Conservation (phyloP, 805 yeast species). For the Candida quercuum region DNA sequence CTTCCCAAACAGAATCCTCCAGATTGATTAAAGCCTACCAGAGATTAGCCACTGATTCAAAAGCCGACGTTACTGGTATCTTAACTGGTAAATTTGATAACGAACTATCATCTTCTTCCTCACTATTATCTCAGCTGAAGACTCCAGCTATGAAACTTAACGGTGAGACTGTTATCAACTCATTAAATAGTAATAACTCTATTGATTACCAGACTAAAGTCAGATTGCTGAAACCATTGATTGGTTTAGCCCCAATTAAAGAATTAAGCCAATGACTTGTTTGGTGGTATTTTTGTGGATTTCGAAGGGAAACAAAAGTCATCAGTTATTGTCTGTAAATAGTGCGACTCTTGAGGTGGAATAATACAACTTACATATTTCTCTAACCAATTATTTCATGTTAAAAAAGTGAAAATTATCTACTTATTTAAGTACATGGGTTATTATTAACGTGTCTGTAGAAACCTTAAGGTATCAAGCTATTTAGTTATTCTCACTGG, state of each 20-base stretch:
- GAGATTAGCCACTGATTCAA: conserved; percentile 8
- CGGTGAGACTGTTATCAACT: conserved; percentile 21
- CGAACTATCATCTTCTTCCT: not conserved
- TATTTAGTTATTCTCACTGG: conserved; percentile 4
- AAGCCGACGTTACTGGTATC: conserved; percentile 13
- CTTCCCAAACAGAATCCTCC: conserved; percentile 17
- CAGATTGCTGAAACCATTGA: conserved; percentile 22
- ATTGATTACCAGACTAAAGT: conserved; percentile 17
- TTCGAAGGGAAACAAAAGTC: not conserved
- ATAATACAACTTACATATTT: too few species aligned
- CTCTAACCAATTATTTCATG: too few species aligned
- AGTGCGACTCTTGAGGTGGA: too few species aligned
- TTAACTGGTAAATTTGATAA: conserved; percentile 14
- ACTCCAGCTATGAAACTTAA: conserved; percentile 17
- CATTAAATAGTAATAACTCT: conserved; percentile 21
- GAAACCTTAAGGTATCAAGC: not conserved
- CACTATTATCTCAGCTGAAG: conserved; percentile 10
- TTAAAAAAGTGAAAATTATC: not conserved
- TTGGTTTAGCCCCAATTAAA: conserved; percentile 24
- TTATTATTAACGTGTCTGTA: not conserved
- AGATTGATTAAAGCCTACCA: conserved; percentile 19
- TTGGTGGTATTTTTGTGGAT: too few species aligned
- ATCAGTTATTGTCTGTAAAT: not conserved
- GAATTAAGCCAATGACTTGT: too few species aligned
- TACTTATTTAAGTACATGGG: not conserved